phyloP scores from a whole-genome alignment of 129 eudicot genomes.

The Deinandra increscens region DNA sequence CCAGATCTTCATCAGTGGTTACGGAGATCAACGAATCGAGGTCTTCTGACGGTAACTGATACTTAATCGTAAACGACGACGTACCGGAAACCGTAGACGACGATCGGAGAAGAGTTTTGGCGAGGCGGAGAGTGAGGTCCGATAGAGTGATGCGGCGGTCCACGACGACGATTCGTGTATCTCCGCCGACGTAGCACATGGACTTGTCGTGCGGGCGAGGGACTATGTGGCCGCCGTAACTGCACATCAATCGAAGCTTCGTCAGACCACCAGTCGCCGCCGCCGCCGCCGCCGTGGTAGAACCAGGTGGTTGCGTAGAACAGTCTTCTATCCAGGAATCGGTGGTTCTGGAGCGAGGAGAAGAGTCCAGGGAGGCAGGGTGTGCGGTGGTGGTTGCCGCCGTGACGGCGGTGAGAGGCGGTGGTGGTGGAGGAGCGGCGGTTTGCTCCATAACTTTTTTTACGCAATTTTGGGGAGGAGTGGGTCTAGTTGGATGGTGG shows the following conservation, averaged over 20 bases:
- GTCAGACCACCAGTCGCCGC: neutral
- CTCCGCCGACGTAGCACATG: constrained; percentile 77
- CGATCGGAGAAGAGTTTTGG: constrained; percentile 46
- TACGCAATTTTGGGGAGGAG: constrained; percentile 20
- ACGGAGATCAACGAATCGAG: constrained; percentile 76
- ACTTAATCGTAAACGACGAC: constrained; percentile 44
- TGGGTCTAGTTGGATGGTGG: constrained; percentile 30
- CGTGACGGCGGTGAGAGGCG: constrained; percentile 22
- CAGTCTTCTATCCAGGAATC: constrained; percentile 35
- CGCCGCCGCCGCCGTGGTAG: constrained; percentile 23
- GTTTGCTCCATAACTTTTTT: constrained; percentile 39
- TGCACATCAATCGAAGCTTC: constrained; percentile 81
- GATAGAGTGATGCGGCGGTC: constrained; percentile 59
- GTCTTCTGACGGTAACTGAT: constrained; percentile 82
- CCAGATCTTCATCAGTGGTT: constrained; percentile 68
- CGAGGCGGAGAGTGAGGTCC: constrained; percentile 49
- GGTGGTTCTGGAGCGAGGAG: constrained; percentile 53
- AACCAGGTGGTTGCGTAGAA: constrained; percentile 17
- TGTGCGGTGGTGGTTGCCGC: constrained; percentile 12
- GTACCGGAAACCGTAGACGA: neutral
- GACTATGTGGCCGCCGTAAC: constrained; percentile 92
- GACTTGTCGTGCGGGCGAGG: constrained; percentile 87
- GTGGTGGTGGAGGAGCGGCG: constrained; percentile 33
- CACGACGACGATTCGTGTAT: constrained; percentile 69
- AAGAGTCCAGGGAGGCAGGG: constrained; percentile 50